Conservation (phyloP, 345 rosid species). For the Draba incana region DNA sequence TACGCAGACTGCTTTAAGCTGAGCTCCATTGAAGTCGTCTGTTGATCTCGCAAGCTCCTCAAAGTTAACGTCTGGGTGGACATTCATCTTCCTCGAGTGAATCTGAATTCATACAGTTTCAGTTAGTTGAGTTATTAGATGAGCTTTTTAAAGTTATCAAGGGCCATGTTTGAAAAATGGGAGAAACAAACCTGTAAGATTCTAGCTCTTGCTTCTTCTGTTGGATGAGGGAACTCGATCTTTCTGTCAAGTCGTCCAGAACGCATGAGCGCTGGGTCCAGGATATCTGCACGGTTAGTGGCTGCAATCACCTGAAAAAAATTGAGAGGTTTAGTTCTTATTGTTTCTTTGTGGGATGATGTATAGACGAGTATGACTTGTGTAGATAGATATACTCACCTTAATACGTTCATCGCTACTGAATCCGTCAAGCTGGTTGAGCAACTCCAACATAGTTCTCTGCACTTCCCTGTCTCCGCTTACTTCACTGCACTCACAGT, state of each 20-base stretch:
- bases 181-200: slow-evolving; percentile 72
- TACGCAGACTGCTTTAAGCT: slow-evolving; percentile 96
- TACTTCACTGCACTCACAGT: slow-evolving; percentile 78
- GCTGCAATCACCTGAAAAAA: slow-evolving; percentile 88
- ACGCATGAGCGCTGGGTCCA: slow-evolving; percentile 99
- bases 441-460: slow-evolving; percentile 97
- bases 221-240: slow-evolving; percentile 98
- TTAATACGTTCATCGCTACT: slow-evolving; percentile 98
- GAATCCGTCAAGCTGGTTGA: slow-evolving; percentile 98
- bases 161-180: not conserved
- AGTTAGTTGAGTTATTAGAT: not conserved
- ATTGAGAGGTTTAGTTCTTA: slow-evolving; percentile 3
- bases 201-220: slow-evolving; percentile 98
- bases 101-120: slow-evolving; percentile 50
- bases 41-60: slow-evolving; percentile 99
- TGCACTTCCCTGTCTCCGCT: slow-evolving; percentile 99
- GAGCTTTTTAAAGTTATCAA: not conserved
- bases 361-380: not conserved
- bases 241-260: slow-evolving; percentile 98
- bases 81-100: slow-evolving; percentile 99
- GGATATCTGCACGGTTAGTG: slow-evolving; percentile 96
- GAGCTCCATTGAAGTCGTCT: slow-evolving; percentile 98
- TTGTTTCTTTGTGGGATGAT: not conserved
- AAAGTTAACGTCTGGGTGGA: slow-evolving; percentile 92
- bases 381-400: slow-evolving; percentile 46